phyloP scores from a whole-genome alignment of 352 stramenopile genomes.

The Pythium folliculosum region DNA sequence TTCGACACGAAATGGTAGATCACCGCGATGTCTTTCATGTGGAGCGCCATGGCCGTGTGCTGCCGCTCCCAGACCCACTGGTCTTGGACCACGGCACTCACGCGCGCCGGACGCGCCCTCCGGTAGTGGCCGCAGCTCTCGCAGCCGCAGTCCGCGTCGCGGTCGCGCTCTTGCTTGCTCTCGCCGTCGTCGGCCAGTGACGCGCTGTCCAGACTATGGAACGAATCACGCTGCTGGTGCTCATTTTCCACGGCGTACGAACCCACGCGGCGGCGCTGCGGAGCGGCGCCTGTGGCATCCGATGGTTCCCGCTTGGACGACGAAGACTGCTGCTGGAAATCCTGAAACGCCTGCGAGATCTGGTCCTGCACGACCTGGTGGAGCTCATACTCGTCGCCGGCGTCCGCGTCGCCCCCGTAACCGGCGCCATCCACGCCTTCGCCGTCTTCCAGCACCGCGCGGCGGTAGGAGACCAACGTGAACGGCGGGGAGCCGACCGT shows the following conservation, averaged over 20 bases:
- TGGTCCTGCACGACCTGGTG: slow-evolving; percentile 38
- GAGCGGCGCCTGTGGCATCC: too few relatives aligned
- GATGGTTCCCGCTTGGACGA: background rate
- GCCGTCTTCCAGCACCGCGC: slow-evolving; percentile 17
- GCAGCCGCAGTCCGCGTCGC: background rate
- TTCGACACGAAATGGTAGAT: slow-evolving; percentile 23
- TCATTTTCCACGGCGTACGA: background rate
- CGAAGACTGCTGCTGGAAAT: slow-evolving; percentile 33
- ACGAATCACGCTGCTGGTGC: background rate
- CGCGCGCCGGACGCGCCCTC: background rate
- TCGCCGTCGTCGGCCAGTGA: background rate
- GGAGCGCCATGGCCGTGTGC: slow-evolving; percentile 9
- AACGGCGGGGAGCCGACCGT: slow-evolving; percentile 43
- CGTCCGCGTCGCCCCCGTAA: slow-evolving; percentile 28
- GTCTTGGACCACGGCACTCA: background rate
- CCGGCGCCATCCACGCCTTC: slow-evolving; percentile 13
- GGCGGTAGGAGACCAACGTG: slow-evolving; percentile 48
- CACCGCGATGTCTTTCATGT: slow-evolving; percentile 23
- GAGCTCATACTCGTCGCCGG: slow-evolving; percentile 25
- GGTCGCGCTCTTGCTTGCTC: background rate
- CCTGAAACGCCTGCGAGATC: slow-evolving; percentile 42
- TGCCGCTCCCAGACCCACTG: slow-evolving; percentile 25
- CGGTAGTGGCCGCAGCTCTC: slow-evolving; percentile 15
- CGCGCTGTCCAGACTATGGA: background rate
- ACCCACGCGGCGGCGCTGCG: background rate